Evolutionary conservation across 1,284 basidiomycete species (phyloP), one percentile per base, ranked within the genome.

Genomic region (Marasmius fiardii): DNA sequence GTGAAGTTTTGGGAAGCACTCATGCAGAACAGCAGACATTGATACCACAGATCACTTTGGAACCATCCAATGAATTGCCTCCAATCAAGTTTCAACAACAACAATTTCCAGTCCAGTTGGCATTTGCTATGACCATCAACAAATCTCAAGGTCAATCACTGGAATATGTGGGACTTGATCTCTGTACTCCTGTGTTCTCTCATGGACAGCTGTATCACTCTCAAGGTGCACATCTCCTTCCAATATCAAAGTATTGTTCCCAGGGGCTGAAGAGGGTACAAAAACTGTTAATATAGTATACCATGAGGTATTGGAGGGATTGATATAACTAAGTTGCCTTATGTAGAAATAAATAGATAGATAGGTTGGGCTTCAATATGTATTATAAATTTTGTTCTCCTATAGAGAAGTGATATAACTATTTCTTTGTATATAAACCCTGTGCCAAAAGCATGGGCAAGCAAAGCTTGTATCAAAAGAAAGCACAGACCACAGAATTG

Each of bases 81-180:
- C 39, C 16, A 5, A 21, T 62, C 59, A 10, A 61, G 63, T 51
- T 63, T 10, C 26, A n/a, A 1, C 56, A 64, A 3, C 54, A 56
- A 0, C 70, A 73, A 59, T 73, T 73, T 55, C 71, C 71, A n/a
- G 61, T 72, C 1, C 50, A 55, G 2, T 55, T 71, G 0, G 68
- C 70, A 7, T 74, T 73, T 61, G 67, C 68, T 11, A 69, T 73
- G 65, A 67, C 70, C 0, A 71, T 74, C 57, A 74, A 74, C 60
- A 73, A 73, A 51, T 52, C 69, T 2, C 72, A 73, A 56, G 73
- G 73, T 0, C 72, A 74, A 53, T 70, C 67, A 4, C 61, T 71
- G 3, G 56, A 62, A 33, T 51, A 58, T 51, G 63, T 70, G 31
- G 68, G 64, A 0, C 39, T 72, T 11, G 65, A 69, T 58, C 53